Percentiles rank a stretch among this genome's conserved stretches.
Conservation (phyloP, 2,329 filamentous ascomycete genomes). For the Leptodontidium sp. region DNA sequence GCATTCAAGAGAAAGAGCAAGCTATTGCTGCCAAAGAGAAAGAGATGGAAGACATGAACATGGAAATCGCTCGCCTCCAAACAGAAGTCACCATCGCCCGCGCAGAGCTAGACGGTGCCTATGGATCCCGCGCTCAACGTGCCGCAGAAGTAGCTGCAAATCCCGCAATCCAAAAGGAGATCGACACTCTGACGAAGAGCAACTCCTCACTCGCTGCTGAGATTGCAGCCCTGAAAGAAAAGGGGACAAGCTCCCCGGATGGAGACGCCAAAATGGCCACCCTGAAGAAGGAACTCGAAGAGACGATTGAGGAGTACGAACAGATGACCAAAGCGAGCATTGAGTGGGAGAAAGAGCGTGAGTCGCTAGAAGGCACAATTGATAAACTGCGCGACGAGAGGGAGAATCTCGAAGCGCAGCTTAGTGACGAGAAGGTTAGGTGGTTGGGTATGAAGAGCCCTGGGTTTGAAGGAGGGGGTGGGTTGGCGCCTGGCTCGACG, state of each 20-base stretch:
- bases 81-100: constrained; percentile 89
- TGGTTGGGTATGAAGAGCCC: constrained; percentile 69
- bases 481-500: constrained; percentile 49
- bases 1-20: constrained; percentile 38
- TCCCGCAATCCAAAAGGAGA: constrained; percentile 64
- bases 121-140: constrained; percentile 77
- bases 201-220: constrained; percentile 48
- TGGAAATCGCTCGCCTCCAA: constrained; percentile 70
- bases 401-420: constrained; percentile 68
- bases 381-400: constrained; percentile 70
- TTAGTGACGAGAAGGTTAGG: constrained; percentile 72
- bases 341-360: constrained; percentile 75
- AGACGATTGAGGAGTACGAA: constrained; percentile 75
- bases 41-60: constrained; percentile 64
- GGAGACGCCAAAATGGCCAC: constrained; percentile 51
- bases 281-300: constrained; percentile 71
- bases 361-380: constrained; percentile 67
- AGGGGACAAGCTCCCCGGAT: constrained; percentile 24
- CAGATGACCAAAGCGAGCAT: constrained; percentile 73
- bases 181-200: constrained; percentile 60
- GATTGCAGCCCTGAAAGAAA: constrained; percentile 40
- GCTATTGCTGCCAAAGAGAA: constrained; percentile 49
- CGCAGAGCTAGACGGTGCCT: constrained; percentile 93
- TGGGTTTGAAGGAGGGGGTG: constrained; percentile 44
- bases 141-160: constrained; percentile 70